Evolutionary conservation across 2,329 filamentous ascomycete species (phyloP), one percentile per base, ranked within the genome.

Genomic region (Scopulariopsis brevicaulis): DNA sequence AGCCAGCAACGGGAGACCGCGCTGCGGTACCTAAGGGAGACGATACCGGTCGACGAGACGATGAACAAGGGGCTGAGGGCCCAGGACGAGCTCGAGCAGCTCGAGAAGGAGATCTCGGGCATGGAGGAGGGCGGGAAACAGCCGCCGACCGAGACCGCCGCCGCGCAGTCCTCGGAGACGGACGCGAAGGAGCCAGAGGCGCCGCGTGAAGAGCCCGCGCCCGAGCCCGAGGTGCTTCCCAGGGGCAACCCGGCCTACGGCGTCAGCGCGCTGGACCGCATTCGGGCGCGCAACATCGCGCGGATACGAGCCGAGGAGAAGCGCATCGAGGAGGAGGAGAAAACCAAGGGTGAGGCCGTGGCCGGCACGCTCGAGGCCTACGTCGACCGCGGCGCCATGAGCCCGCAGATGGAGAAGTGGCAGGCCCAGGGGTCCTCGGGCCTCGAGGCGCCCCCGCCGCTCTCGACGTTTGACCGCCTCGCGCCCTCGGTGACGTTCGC

Each of bases 41-140:
- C 73, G 52, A 73, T 81, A 1, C 75, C 77, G 0, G 79, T 86
- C 3, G 77, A 86, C 60, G 84, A 87, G 67, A 69, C 83, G 32
- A 68, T 78, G 62, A 85, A 82, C 62, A 82, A 82, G 2, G 81
- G 81, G 1, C 69, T 84, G 56, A 74, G 82, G 54, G 83, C 83
- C 15, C 82, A 86, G 68, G 79, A 85, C 59, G 83, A 86, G 69
- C 74, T 86, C 55, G 73, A 72, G 22, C 72, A 73, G 59, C 67
- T 85, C 62, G 81, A 84, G 60, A 65, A 66, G 63, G 60, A 54
- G 51, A 53, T 58, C 8, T 22, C 20, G 48, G 28, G 22, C 37
- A 65, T 56, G 65, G 65, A 63, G 59, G 59, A 65, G 35, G 61
- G 63, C 15, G 62, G 61, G 1, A 62, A 63, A 34, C 61, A 63